phyloP scores from a whole-genome alignment of 306 rosid species.

The Morella rubra region DNA sequence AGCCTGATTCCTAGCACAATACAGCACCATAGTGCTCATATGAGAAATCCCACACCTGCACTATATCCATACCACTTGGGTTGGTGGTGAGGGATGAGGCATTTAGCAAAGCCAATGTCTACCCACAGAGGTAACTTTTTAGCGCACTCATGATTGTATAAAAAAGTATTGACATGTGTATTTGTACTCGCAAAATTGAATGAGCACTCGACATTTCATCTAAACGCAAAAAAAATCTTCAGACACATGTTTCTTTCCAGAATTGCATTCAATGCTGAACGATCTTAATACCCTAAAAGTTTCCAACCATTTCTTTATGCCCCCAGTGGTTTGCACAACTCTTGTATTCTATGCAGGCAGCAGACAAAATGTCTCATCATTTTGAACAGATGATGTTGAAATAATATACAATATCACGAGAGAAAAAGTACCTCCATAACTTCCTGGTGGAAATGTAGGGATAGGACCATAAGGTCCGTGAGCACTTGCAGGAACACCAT shows the following conservation, averaged over 20 bases:
- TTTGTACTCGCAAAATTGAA: background rate
- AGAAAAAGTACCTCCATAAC: slow-evolving; percentile 42
- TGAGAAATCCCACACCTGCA: background rate
- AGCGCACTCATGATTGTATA: background rate
- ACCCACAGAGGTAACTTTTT: no score
- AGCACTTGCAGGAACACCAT: slow-evolving; percentile 32
- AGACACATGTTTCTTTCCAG: background rate
- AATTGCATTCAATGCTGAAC: background rate
- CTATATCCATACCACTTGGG: background rate
- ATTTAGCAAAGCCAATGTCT: background rate
- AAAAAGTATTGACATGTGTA: background rate
- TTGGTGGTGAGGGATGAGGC: background rate
- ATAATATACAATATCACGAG: background rate
- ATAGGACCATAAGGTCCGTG: slow-evolving; percentile 35
- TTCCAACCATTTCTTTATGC: background rate
- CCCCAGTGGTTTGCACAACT: background rate
- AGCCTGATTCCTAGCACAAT: background rate
- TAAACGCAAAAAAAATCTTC: background rate
- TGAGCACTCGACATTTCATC: background rate
- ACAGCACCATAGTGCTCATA: background rate
- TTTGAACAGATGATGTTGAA: background rate
- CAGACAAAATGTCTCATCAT: background rate
- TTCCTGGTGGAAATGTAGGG: slow-evolving; percentile 36
- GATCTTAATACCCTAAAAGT: background rate
- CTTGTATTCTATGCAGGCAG: background rate